Evolutionary conservation across 2,329 filamentous ascomycete genomes (phyloP), one percentile per base, ranked within the genome.

Genomic region (Fusarium tjaetaba): DNA sequence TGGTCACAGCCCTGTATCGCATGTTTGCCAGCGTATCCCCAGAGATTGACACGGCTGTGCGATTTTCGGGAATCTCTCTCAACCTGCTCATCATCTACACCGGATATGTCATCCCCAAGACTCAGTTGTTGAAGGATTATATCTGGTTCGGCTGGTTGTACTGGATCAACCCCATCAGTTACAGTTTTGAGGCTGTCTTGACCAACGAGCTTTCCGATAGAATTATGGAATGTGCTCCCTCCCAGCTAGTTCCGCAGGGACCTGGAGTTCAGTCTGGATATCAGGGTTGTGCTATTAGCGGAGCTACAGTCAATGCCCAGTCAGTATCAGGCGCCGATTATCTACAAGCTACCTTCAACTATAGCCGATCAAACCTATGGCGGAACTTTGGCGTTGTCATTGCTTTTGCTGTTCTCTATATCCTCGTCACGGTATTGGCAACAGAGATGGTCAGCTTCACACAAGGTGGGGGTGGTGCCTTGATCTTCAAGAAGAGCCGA

Each of bases 121-220:
- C 86, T 0, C 82, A 89, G 57, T 86, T 89, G 36, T 77, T 88
- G 68, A 80, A 83, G 65, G 76, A 86, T 9, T 84, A 93, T 78
- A 94, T 92, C 85, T 93, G 91, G 91, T 92, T 92, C 56, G 86
- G 88, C 14, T 93, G 91, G 91, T 84, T 93, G 22, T 87, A 86
- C 62, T 91, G 87, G 81, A 81, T 92, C 49, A 92, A 93, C 58
- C 91, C 91, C 0, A 81, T 93, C 6, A 86, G 86, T 30, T 94
- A 93, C 77, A 87, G 88, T 6, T 93, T 91, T 59, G 92, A 93
- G 77, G 86, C 86, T 0, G 82, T 92, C 38, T 74, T 90, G 41
- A 80, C 85, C 2, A 90, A 89, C 69, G 87, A 90, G 68, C 85
- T 90, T 56, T 79, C 88, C 42, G 84, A 84, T 38, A 86, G 88